Percentiles rank a stretch among this genome's conserved stretches.
phyloP scores from a whole-genome alignment of 352 stramenopile genomes.

The Thalassiosira exigua region DNA sequence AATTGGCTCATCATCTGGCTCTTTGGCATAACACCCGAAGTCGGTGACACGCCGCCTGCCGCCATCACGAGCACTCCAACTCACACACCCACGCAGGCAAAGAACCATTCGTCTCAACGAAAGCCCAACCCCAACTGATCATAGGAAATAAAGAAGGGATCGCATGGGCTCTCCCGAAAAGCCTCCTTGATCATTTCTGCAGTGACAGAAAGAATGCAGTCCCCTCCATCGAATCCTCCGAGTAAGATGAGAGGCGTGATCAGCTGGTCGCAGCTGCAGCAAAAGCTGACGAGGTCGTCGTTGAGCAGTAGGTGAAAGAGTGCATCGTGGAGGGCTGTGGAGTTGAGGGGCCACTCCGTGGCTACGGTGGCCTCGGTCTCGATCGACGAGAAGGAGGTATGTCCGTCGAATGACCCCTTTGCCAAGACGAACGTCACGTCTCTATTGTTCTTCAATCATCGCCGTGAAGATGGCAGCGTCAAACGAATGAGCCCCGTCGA shows the following conservation, averaged over 20 bases:
- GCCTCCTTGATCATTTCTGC: background rate
- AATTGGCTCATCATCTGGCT: background rate
- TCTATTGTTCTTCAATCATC: too few relatives aligned
- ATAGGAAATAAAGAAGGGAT: slow-evolving; percentile 6
- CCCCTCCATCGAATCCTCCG: slow-evolving; percentile 3
- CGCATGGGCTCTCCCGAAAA: background rate
- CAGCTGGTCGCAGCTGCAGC: slow-evolving; percentile 12
- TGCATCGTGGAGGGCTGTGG: background rate
- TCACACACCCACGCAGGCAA: background rate
- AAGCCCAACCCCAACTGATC: background rate
- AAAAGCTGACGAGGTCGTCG: background rate
- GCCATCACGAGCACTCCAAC: background rate
- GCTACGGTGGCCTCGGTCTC: too few relatives aligned
- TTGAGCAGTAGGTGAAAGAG: background rate
- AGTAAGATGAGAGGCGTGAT: slow-evolving; percentile 15
- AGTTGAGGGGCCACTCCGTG: too few relatives aligned
- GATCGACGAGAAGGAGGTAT: too few relatives aligned
- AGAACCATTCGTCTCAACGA: background rate
- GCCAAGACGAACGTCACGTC: too few relatives aligned
- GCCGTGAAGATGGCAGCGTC: too few relatives aligned
- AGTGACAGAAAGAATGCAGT: background rate
- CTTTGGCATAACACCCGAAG: background rate
- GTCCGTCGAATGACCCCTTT: too few relatives aligned
- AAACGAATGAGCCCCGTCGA: too few relatives aligned
- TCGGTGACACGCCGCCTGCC: background rate